A percentile compares a stretch with the other conserved stretches of the same genome.
Conservation (phyloP, 192 early-diverging fungal species). For the Glomus cerebriforme region DNA sequence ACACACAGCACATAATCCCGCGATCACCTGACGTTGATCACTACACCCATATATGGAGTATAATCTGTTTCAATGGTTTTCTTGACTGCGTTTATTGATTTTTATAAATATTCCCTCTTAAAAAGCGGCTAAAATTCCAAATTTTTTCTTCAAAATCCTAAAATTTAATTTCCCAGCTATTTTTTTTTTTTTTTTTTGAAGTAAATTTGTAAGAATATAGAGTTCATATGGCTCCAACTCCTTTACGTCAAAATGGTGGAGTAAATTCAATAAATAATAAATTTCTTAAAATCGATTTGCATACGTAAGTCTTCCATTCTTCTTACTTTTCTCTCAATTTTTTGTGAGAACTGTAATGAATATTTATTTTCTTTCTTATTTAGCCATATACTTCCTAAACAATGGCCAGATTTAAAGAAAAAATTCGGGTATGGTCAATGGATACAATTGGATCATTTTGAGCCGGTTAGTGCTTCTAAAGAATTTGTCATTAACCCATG, state of each 20-base stretch:
- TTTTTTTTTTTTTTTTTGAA: too few relatives aligned
- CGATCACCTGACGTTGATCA: background rate
- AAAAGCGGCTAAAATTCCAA: too few relatives aligned
- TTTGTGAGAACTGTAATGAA: background rate
- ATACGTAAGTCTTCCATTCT: background rate
- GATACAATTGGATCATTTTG: conserved; percentile 49
- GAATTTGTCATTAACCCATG: background rate
- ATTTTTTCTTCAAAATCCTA: too few relatives aligned
- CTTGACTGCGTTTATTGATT: too few relatives aligned
- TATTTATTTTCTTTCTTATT: background rate
- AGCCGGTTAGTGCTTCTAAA: conserved; percentile 33
- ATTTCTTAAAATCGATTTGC: conserved; percentile 23
- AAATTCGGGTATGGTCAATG: conserved; percentile 62
- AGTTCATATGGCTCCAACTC: background rate
- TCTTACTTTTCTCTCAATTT: conserved; percentile 20
- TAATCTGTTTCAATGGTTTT: too few relatives aligned
- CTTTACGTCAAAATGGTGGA: background rate
- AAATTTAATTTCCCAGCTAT: too few relatives aligned
- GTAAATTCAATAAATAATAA: background rate
- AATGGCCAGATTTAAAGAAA: conserved; percentile 61
- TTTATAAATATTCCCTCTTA: too few relatives aligned
- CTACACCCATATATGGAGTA: background rate
- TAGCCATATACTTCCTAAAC: conserved; percentile 65
- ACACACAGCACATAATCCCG: background rate
- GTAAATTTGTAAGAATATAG: background rate